Conservation (phyloP, 192 early-diverging fungal species). For the Coemansia sp. region DNA sequence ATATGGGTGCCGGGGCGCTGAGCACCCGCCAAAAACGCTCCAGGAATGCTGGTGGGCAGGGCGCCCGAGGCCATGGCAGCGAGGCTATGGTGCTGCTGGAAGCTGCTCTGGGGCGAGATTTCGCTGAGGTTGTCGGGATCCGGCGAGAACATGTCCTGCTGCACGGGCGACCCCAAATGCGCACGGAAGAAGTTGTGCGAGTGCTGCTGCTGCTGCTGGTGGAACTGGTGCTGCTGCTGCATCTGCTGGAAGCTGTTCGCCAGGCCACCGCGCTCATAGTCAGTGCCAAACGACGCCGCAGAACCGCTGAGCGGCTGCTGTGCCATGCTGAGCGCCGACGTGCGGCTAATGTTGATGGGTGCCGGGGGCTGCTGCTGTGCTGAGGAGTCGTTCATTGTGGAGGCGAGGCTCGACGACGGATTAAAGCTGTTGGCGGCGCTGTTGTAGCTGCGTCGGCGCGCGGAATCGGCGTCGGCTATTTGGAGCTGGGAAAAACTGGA, state of each 20-base stretch:
- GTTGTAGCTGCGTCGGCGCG: constrained; percentile 1
- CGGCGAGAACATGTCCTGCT: constrained; percentile 45
- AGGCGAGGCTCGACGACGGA: constrained; percentile 14
- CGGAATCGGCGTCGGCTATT: constrained; percentile 19
- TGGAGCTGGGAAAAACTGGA: constrained; percentile 49
- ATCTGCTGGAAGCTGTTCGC: constrained; percentile 54
- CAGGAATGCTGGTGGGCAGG: constrained; percentile 48
- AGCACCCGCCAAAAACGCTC: constrained; percentile 22
- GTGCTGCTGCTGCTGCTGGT: constrained; percentile 23
- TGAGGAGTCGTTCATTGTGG: constrained; percentile 39
- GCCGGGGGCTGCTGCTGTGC: constrained; percentile 18
- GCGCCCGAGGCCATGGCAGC: constrained; percentile 41
- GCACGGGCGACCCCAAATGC: constrained; percentile 44
- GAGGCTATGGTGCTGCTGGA: constrained; percentile 32
- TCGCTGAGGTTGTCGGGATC: constrained; percentile 34
- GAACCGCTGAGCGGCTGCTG: constrained; percentile 34
- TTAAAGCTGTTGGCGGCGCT: constrained; percentile 11
- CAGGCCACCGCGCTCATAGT: constrained; percentile 48
- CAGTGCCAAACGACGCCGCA: constrained; percentile 45
- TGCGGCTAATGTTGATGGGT: constrained; percentile 50
- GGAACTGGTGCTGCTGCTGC: constrained; percentile 44
- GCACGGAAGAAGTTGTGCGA: constrained; percentile 42
- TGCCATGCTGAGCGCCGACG: constrained; percentile 9
- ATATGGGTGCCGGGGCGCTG: constrained; percentile 35
- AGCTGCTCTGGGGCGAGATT: constrained; percentile 42